These are phyloP conservation scores for Aegilops longissima DNA, from an alignment of 176 grass and related monocot genomes.

Conservation along the genomic window DNA sequence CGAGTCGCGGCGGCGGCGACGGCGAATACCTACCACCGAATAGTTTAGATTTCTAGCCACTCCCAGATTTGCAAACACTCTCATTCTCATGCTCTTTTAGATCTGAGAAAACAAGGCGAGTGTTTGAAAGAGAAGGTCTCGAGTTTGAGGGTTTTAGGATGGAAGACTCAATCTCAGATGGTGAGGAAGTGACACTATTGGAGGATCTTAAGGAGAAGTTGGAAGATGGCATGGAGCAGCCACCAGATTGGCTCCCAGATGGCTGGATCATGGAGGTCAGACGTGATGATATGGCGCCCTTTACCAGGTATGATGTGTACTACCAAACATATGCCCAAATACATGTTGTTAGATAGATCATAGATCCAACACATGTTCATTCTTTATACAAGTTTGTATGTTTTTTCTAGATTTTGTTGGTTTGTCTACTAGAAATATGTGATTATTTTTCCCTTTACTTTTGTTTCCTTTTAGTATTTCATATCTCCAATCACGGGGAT, in stretches of 20 bases:
- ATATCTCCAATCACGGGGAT: constrained; percentile 34
- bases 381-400: neutral
- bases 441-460: no score
- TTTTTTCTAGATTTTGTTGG: neutral
- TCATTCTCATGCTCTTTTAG: no score
- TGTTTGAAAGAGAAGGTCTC: no score
- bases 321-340: no score
- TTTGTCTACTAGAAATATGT: neutral
- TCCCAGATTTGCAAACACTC: no score
- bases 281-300: neutral
- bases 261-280: constrained; percentile 49
- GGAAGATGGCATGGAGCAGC: neutral
- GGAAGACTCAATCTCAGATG: neutral
- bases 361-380: neutral
- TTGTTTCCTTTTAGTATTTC: constrained; percentile 33
- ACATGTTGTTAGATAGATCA: no score
- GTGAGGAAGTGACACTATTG: neutral
- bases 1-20: no score
- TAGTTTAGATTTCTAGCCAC: no score
- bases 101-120: no score
- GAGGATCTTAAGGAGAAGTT: neutral
- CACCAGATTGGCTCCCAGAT: constrained; percentile 52
- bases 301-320: constrained; percentile 25
- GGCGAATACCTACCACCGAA: no score
- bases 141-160: no score